phyloP scores from a whole-genome alignment of 1,284 basidiomycete genomes.

The Ganoderma lucidum region DNA sequence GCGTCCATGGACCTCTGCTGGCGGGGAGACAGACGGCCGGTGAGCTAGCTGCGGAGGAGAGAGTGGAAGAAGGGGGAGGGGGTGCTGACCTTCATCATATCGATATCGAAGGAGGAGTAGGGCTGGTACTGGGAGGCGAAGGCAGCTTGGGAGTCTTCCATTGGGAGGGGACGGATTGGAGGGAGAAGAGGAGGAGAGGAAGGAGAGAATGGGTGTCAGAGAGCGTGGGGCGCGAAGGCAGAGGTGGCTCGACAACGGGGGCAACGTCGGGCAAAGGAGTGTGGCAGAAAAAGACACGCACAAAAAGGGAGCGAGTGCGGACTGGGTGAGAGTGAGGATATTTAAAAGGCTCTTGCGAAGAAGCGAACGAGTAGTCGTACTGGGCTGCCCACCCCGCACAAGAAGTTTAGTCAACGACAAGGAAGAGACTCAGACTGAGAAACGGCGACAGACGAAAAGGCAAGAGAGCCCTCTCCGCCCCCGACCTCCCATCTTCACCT shows the following conservation, averaged over 20 bases:
- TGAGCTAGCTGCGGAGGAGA: conserved; percentile 12
- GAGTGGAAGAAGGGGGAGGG: not conserved
- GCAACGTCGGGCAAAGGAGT: conserved; percentile 45
- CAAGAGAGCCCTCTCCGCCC: not conserved
- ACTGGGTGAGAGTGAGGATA: conserved; percentile 45
- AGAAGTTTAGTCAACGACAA: conserved; percentile 39
- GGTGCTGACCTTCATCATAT: conserved; percentile 83
- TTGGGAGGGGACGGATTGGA: conserved; percentile 41
- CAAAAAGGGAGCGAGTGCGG: conserved; percentile 50
- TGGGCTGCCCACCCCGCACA: conserved; percentile 42
- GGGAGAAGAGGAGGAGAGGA: conserved; percentile 47
- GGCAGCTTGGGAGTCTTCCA: conserved; percentile 78
- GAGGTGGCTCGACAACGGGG: conserved; percentile 39
- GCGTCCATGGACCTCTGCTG: conserved; percentile 80
- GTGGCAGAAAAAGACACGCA: conserved; percentile 60
- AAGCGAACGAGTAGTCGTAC: conserved; percentile 36
- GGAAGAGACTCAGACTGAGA: conserved; percentile 36
- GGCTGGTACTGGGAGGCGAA: conserved; percentile 72
- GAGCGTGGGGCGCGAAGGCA: conserved; percentile 46
- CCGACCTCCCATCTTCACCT: not conserved
- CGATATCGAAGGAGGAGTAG: conserved; percentile 75
- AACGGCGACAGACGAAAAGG: conserved; percentile 26
- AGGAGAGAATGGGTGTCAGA: conserved; percentile 46
- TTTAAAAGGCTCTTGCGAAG: conserved; percentile 49
- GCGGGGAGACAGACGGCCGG: conserved; percentile 8